Percentiles rank a stretch among this genome's conserved stretches.
Conservation (phyloP, 2,329 filamentous ascomycete species). For the Diaporthe humulicola region DNA sequence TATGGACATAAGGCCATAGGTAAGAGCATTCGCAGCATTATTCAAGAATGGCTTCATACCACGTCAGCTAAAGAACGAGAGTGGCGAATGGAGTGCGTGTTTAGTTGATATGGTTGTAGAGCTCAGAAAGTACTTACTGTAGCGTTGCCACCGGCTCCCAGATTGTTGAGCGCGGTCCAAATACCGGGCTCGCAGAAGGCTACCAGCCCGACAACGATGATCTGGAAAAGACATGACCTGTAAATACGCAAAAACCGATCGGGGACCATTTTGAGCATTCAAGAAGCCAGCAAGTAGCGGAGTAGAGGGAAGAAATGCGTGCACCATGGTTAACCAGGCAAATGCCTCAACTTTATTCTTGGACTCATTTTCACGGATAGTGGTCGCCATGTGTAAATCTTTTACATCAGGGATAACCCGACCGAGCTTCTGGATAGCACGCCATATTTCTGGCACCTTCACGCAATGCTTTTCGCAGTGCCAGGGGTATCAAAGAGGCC, state of each 20-base stretch:
- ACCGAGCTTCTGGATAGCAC: background rate
- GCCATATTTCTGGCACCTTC: background rate
- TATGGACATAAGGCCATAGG: conserved; percentile 33
- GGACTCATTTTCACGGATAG: background rate
- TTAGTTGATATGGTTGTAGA: too few species aligned
- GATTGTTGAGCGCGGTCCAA: conserved; percentile 35
- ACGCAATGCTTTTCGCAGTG: background rate
- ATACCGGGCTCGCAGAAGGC: conserved; percentile 36
- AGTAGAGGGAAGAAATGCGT: background rate
- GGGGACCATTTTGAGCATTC: background rate
- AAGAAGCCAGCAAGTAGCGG: background rate
- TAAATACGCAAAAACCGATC: conserved; percentile 11
- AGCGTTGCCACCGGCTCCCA: conserved; percentile 36
- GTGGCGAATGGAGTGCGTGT: too few species aligned
- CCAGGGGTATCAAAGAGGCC: background rate
- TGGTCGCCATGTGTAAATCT: background rate
- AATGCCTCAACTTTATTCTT: background rate
- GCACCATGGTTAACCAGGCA: background rate
- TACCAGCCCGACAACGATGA: conserved; percentile 34
- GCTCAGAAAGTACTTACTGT: conserved; percentile 2
- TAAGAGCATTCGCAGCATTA: conserved; percentile 35
- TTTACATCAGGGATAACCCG: background rate
- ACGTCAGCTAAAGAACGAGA: background rate
- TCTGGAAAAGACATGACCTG: conserved; percentile 37
- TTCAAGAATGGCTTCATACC: conserved; percentile 19